Evolutionary conservation across 306 rosid genomes (phyloP).

Genomic region (Dryas alaskensis): DNA sequence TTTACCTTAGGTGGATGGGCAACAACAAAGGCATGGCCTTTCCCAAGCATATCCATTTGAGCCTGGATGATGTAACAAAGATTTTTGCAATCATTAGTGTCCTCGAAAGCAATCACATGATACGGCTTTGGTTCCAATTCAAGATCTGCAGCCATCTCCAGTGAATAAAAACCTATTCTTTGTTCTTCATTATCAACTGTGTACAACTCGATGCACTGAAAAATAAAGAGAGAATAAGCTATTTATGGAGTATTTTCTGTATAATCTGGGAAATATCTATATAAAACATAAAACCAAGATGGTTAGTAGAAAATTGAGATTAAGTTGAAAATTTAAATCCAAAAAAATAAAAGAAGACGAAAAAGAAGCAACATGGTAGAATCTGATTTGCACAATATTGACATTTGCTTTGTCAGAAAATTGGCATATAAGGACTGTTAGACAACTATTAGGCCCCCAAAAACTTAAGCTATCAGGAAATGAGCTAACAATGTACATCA

Average conservation of each 20-base stretch:
- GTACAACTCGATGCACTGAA: slow-evolving; percentile 91
- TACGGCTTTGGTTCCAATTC: slow-evolving; percentile 90
- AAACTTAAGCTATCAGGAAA: not conserved
- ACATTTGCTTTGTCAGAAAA: too few species aligned
- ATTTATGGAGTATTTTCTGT: slow-evolving; percentile 13
- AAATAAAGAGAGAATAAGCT: slow-evolving; percentile 23
- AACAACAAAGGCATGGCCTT: slow-evolving; percentile 75
- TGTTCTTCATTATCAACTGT: slow-evolving; percentile 60
- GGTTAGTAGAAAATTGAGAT: not conserved
- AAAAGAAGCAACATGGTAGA: too few species aligned
- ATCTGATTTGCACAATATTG: too few species aligned
- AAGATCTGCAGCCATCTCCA: slow-evolving; percentile 96
- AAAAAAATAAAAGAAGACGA: too few species aligned
- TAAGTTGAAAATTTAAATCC: too few species aligned
- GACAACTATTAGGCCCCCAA: not conserved
- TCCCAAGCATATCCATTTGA: slow-evolving; percentile 81
- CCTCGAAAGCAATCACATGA: slow-evolving; percentile 89
- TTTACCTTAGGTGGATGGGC: slow-evolving; percentile 89
- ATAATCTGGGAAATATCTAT: not conserved
- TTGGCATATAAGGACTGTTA: not conserved
- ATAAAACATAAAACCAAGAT: not conserved
- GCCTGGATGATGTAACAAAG: slow-evolving; percentile 85
- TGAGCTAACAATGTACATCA: not conserved
- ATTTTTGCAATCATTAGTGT: slow-evolving; percentile 77
- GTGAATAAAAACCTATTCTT: slow-evolving; percentile 78